Percentiles rank a stretch among this genome's conserved stretches.
Conservation (phyloP, 148 eudicot species). For the Rhododendron mucronatum region DNA sequence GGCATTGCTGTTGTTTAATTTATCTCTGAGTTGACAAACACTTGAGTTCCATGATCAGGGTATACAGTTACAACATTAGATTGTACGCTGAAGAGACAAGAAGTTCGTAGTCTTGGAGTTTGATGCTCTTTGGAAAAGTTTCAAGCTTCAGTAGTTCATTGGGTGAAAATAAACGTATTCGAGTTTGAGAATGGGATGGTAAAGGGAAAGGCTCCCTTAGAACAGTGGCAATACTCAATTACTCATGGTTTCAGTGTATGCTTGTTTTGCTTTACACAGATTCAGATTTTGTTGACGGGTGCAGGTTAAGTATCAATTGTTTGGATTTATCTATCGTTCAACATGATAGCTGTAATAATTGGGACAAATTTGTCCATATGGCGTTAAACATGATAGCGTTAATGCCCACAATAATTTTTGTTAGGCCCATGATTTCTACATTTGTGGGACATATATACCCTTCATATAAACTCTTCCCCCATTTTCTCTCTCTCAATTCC, state of each 20-base stretch:
- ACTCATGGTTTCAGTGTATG: neutral
- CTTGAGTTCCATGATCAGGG: neutral
- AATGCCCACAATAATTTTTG: too few species aligned
- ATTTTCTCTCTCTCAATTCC: too few species aligned
- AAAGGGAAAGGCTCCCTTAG: neutral
- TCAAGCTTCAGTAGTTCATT: neutral
- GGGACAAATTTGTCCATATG: too few species aligned
- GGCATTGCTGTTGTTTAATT: neutral
- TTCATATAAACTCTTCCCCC: too few species aligned
- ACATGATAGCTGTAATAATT: too few species aligned
- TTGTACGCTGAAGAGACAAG: neutral
- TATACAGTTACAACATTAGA: neutral
- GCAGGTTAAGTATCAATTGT: too few species aligned
- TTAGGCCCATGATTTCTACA: too few species aligned
- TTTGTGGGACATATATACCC: too few species aligned
- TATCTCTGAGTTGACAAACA: neutral
- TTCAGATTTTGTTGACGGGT: too few species aligned
- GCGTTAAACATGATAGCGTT: too few species aligned
- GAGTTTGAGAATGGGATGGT: neutral
- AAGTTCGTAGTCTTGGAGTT: neutral
- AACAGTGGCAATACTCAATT: neutral
- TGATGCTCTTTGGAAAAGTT: neutral
- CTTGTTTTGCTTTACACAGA: neutral
- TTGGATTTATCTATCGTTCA: too few species aligned
- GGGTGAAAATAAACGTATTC: neutral